These are phyloP conservation scores for Cyclotella sp. DNA, from an alignment of 108 stramenopile genomes.

Conservation along the genomic window DNA sequence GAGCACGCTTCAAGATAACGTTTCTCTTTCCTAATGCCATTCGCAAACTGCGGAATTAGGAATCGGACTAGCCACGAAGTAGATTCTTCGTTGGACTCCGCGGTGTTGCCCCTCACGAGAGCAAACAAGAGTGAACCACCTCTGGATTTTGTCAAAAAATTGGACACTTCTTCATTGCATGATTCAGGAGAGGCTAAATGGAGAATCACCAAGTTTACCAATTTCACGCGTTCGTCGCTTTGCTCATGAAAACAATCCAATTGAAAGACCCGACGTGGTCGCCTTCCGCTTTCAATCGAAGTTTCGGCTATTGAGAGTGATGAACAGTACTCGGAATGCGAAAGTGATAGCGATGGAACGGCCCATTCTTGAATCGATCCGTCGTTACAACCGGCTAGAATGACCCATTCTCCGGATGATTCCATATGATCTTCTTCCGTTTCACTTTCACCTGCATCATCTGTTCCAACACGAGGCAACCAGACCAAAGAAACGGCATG, in stretches of 20 bases:
- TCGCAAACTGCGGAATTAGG: neutral
- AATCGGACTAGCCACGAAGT: neutral
- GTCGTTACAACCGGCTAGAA: conserved; percentile 40
- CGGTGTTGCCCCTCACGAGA: neutral
- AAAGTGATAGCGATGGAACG: conserved; percentile 19
- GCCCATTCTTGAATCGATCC: conserved; percentile 45
- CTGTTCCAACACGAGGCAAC: conserved; percentile 13
- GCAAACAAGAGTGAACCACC: conserved; percentile 10
- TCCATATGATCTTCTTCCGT: conserved; percentile 9
- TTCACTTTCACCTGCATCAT: conserved; percentile 13
- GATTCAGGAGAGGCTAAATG: conserved; percentile 18
- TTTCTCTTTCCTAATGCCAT: neutral
- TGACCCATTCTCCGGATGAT: conserved; percentile 40
- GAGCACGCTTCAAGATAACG: neutral
- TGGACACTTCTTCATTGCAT: conserved; percentile 5
- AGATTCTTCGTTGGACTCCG: neutral
- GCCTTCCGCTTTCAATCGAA: neutral
- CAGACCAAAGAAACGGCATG: conserved; percentile 36
- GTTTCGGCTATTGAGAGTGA: conserved; percentile 3
- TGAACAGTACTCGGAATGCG: neutral
- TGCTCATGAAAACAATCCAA: neutral
- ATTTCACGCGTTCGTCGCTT: neutral
- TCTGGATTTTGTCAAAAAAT: neutral
- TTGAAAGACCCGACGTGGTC: conserved; percentile 8
- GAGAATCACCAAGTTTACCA: neutral